Conservation (phyloP, 2,329 filamentous ascomycete genomes). For the Exophiala calicioides region DNA sequence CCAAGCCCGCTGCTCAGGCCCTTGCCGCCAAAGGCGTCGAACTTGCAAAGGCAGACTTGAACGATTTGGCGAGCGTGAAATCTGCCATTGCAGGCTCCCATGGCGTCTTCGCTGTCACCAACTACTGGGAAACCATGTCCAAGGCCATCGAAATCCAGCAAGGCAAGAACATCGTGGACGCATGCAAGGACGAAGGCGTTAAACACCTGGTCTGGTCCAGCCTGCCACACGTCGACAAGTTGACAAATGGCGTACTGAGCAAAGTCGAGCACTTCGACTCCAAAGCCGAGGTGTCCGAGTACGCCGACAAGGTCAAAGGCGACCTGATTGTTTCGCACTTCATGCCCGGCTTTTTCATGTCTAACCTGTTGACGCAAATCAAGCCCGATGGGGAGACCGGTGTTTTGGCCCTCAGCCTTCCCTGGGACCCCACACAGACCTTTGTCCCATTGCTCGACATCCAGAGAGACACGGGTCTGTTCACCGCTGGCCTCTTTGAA, state of each 20-base stretch:
- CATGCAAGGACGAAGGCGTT: conserved; percentile 38
- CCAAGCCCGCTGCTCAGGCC: conserved; percentile 35
- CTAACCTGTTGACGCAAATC: conserved; percentile 41
- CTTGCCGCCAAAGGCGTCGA: conserved; percentile 38
- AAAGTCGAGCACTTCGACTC: conserved; percentile 44
- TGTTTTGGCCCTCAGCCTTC: conserved; percentile 34
- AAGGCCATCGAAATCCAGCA: conserved; percentile 41
- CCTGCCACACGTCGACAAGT: conserved; percentile 36
- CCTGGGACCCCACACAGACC: conserved; percentile 34
- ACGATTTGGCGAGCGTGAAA: conserved; percentile 42
- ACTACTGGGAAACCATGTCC: conserved; percentile 44
- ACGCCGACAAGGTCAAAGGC: conserved; percentile 36
- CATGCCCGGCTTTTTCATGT: conserved; percentile 47
- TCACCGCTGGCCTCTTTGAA: conserved; percentile 36
- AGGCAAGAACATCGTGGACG: conserved; percentile 43
- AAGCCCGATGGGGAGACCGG: conserved; percentile 32
- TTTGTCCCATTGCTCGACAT: conserved; percentile 50
- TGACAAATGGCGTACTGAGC: conserved; percentile 39
- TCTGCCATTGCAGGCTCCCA: conserved; percentile 48
- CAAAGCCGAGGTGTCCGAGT: conserved; percentile 43
- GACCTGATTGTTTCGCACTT: conserved; percentile 42
- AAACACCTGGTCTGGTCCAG: conserved; percentile 47
- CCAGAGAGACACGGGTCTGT: conserved; percentile 49
- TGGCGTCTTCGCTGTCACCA: conserved; percentile 54
- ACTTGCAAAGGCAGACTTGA: conserved; percentile 41